Base-by-base conservation (phyloP, 352 stramenopile genomes). In the Phytophthora fragariae region DNA sequence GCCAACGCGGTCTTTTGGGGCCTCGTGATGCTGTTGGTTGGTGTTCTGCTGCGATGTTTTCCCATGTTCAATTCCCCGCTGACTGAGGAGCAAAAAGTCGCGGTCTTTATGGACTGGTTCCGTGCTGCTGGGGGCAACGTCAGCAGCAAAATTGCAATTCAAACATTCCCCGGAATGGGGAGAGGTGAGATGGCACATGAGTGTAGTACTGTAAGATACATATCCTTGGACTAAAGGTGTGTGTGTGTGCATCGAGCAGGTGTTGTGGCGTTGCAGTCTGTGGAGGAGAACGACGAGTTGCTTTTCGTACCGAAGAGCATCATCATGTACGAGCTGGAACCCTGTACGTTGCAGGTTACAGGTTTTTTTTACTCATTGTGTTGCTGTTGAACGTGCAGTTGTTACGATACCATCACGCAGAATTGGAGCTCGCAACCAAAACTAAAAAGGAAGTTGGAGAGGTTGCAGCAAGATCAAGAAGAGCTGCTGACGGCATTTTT, bases 401-500 rank as follows among this genome's bases (percentile, higher is more conserved):
- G 79, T 27, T 58, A 67, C 10, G 79, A 92, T 41, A 88, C 80
- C 10, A 81, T 82, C 46, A 46, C 72, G 1, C 19, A 60, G 15
- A 67, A 77, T 29, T 79, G 67, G 72, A 63, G 39, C 19, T 62
- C 55, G 12, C 49, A 67, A 8, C 44, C 55, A 1, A 72, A 72
- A 3, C 59, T 91, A 24, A 61, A 70, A n/a, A 46, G 68, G 12
- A 86, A 81, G 27, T 76, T 91, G 44, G 29, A 47, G 14, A 80
- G 80, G 27, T 59, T 92, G 4, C 12, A 66, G 17, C 56, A 68
- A 1, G 62, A 79, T 14, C 68, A 77, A 33, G 82, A 92, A 33
- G 88, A 92, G 57, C 54, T 92, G 17, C 53, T 94, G 27, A 89
- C 86, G 0, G 84, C 83, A 21, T 93, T 92, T 61, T 53, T 94